These are phyloP conservation scores for Aquilaria malaccensis DNA, from an alignment of 345 rosid species.

Conservation along the genomic window DNA sequence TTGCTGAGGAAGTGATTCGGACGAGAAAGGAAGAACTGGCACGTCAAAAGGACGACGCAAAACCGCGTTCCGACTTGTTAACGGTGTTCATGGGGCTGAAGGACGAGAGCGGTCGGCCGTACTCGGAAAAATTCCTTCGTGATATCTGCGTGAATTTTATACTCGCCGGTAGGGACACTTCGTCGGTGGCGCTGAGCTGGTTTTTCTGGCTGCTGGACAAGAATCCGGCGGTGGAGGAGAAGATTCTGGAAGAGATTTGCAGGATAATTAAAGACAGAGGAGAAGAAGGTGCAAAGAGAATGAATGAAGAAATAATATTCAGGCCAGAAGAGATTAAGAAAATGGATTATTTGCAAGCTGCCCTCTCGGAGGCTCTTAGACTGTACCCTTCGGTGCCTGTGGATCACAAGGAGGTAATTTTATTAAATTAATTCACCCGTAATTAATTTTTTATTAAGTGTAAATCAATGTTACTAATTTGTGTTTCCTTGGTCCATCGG, in stretches of 20 bases:
- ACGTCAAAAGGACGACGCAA: conserved; percentile 13
- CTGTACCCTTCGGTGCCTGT: conserved; percentile 94
- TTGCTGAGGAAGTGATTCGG: conserved; percentile 67
- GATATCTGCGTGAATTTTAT: conserved; percentile 93
- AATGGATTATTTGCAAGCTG: conserved; percentile 97
- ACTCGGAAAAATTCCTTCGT: conserved; percentile 72
- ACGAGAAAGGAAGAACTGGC: conserved; percentile 67
- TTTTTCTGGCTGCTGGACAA: conserved; percentile 78
- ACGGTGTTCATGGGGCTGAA: conserved; percentile 58
- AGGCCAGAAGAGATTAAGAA: conserved; percentile 80
- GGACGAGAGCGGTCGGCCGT: conserved; percentile 51
- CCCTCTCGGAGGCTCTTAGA: conserved; percentile 86
- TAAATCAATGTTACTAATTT: no score
- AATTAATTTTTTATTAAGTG: not conserved
- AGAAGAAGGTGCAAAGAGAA: conserved; percentile 4
- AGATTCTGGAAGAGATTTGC: conserved; percentile 51
- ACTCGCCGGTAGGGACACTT: conserved; percentile 96
- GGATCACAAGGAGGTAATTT: conserved; percentile 91
- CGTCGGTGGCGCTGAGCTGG: conserved; percentile 94
- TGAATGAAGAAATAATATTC: conserved; percentile 24
- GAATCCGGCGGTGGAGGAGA: conserved; percentile 58
- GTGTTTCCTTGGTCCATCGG: no score
- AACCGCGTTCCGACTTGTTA: conserved; percentile 58
- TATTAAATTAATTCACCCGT: not conserved
- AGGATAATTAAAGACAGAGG: conserved; percentile 43